Evolutionary conservation across 169 alveolate genomes (phyloP).

Genomic region (Cyclospora cayetanensis): DNA sequence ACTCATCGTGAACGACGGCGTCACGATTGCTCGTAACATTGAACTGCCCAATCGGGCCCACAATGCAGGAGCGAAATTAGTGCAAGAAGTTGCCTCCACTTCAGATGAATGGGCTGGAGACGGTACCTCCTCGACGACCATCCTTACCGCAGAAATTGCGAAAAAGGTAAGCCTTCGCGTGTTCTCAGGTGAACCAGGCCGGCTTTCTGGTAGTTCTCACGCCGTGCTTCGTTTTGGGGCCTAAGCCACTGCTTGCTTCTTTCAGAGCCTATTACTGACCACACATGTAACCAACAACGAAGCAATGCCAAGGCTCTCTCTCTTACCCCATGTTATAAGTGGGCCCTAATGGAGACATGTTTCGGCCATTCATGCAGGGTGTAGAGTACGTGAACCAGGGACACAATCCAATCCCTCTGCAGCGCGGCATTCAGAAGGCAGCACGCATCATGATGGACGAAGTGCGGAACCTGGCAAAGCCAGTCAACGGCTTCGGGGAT

Average conservation of each 20-base stretch:
- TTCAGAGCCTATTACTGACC: not conserved
- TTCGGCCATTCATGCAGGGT: constrained; percentile 74
- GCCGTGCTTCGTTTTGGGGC: not conserved
- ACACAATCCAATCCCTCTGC: constrained; percentile 88
- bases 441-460: constrained; percentile 86
- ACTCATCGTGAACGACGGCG: constrained; percentile 90
- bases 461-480: constrained; percentile 83
- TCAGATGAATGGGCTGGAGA: constrained; percentile 92
- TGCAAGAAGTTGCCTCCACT: constrained; percentile 90
- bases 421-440: constrained; percentile 88
- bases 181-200: not conserved
- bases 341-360: too few species aligned
- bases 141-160: constrained; percentile 88
- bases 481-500: constrained; percentile 85
- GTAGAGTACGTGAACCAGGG: constrained; percentile 89
- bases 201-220: not conserved
- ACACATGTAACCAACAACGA: not conserved
- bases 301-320: too few species aligned
- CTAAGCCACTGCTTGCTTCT: not conserved
- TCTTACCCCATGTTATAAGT: too few species aligned
- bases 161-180: constrained; percentile 59
- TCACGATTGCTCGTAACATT: constrained; percentile 90
- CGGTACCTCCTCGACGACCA: constrained; percentile 92
- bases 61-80: constrained; percentile 90
- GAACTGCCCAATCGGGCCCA: constrained; percentile 85